Percentiles rank a stretch among this genome's conserved stretches.
phyloP scores from a whole-genome alignment of 129 eudicot genomes.

The Helianthus tuberosus region DNA sequence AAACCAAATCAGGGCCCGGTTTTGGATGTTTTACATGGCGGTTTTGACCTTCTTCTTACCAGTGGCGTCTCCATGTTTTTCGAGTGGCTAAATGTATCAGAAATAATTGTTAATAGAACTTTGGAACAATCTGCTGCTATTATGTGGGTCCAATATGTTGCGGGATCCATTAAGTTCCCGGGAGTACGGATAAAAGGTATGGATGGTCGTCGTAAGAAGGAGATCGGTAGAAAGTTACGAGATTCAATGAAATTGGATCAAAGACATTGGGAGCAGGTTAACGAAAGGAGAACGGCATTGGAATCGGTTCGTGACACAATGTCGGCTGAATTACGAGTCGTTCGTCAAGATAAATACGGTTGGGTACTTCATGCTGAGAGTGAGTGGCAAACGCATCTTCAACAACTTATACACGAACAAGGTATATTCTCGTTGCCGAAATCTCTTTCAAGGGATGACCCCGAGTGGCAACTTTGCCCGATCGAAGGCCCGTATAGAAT shows the following conservation, averaged over 20 bases:
- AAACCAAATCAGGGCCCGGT: constrained; percentile 84
- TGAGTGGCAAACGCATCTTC: constrained; percentile 98
- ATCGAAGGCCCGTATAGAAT: constrained; percentile 97
- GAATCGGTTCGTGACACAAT: constrained; percentile 51
- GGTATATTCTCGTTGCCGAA: constrained; percentile 78
- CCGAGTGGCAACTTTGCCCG: constrained; percentile 98
- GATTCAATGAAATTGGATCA: constrained; percentile 62
- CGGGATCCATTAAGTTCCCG: constrained; percentile 90
- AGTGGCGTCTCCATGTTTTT: constrained; percentile 65
- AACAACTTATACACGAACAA: constrained; percentile 91
- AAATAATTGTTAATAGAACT: constrained; percentile 60
- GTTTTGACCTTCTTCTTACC: constrained; percentile 89
- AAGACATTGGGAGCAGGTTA: constrained; percentile 86
- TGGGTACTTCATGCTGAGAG: constrained; percentile 99
- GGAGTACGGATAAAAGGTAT: constrained; percentile 82
- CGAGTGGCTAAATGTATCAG: constrained; percentile 79
- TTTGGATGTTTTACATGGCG: constrained; percentile 85
- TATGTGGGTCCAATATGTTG: constrained; percentile 93
- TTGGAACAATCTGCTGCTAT: constrained; percentile 90
- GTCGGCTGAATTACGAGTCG: constrained; percentile 87
- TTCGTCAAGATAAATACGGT: constrained; percentile 98
- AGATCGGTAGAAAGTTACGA: constrained; percentile 62
- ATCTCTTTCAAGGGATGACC: constrained; percentile 45
- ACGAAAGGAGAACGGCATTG: constrained; percentile 78
- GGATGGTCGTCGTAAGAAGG: constrained; percentile 91